Base-by-base conservation (phyloP, 495 filamentous ascomycete species). In the Xylaria longipes region DNA sequence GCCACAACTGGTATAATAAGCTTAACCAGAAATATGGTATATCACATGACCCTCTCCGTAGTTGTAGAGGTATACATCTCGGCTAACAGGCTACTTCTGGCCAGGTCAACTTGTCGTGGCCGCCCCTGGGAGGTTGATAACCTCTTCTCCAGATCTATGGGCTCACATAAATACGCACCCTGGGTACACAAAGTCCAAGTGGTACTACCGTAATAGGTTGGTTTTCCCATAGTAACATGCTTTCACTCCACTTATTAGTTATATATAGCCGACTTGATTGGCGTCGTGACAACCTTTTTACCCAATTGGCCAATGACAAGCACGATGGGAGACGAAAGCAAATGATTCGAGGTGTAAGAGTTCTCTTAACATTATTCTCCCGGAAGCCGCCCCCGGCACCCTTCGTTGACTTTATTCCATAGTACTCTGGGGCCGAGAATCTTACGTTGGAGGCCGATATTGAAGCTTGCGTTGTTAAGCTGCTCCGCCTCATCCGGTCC, bases 401-500 rank as follows among this genome's bases (percentile, higher is more conserved):
- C 31, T 39, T 57, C 50, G 11, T n/a, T 22, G 71, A 50, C 33
- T 39, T 35, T 1, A 33, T 33, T 15, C 0, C 1, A 64, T 37
- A 86, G 81, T 86, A 85, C 60, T 76, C 79, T 3, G 83, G 84
- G 41, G 81, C 77, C 68, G 84, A 85, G 27, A 86, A 84, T 58
- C 58, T 64, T 1, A 70, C 69, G 0, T 74, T 85, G 0, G 84
- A 85, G 29, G 39, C 33, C 2, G 68, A 71, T 7, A 74, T 85
- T 35, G 76, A 84, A 66, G 70, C 70, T 25, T 76, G 73, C 50
- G 25, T 84, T n/a, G 52, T 48, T 17, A 72, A 77, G 27, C 70
- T 83, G 9, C 20, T 84, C 41, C 41, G 71, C 22, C 69, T 73
- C 15, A 75, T 84, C 65, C 50, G 75, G n/a, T 33, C 63, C 3